Evolutionary conservation across 2,329 filamentous ascomycete species (phyloP).

Genomic region (Hyphodiscus sp.): DNA sequence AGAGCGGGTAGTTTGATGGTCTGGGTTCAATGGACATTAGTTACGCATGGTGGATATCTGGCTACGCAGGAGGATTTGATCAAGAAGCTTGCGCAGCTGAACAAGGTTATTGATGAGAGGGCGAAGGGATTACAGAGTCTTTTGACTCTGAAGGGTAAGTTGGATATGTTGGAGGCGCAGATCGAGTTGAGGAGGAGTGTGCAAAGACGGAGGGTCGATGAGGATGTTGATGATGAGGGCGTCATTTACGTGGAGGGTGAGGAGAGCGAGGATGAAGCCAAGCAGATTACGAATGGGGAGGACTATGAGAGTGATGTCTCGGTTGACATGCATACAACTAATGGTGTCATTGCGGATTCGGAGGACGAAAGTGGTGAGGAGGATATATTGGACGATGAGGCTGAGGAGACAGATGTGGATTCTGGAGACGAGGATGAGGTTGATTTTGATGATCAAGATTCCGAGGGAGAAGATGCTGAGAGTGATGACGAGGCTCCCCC

Average conservation of each 20-base stretch:
- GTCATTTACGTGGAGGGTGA: conserved; percentile 82
- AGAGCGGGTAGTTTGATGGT: conserved; percentile 84
- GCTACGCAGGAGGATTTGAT: conserved; percentile 80
- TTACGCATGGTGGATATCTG: conserved; percentile 86
- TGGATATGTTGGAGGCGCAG: conserved; percentile 90
- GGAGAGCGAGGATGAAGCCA: conserved; percentile 49
- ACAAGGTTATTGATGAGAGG: conserved; percentile 82
- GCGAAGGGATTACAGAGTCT: conserved; percentile 76
- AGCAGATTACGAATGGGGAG: conserved; percentile 10
- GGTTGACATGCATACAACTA: conserved; percentile 34
- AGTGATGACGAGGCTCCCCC: conserved; percentile 34
- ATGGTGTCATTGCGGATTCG: conserved; percentile 40
- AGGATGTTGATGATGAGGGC: conserved; percentile 44
- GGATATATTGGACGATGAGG: conserved; percentile 44
- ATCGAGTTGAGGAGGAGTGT: conserved; percentile 71
- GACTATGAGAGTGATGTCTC: conserved; percentile 25
- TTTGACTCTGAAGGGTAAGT: conserved; percentile 84
- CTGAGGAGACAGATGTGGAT: conserved; percentile 37
- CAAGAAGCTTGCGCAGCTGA: conserved; percentile 68
- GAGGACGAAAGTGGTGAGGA: conserved; percentile 41
- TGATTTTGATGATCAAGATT: conserved; percentile 39
- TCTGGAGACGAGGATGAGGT: conserved; percentile 37
- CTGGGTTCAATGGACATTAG: conserved; percentile 93
- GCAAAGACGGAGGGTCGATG: conserved; percentile 41
- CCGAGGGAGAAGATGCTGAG: conserved; percentile 35